Conservation (phyloP, 169 alveolate species). For the Nephromyces sp. region DNA sequence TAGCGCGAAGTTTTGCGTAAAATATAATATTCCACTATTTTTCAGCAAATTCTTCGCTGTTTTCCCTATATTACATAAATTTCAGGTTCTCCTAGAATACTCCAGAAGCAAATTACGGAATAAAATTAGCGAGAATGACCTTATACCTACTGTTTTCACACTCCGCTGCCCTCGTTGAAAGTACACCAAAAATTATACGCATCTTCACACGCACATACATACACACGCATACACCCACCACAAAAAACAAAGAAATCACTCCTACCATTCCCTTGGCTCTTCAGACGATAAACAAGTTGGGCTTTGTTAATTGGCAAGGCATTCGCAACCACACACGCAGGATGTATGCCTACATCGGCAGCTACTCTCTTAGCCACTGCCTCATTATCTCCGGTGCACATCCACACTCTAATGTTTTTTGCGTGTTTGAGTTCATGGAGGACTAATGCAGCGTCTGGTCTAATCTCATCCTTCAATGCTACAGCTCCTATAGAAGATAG, state of each 20-base stretch:
- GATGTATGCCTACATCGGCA: constrained; percentile 6
- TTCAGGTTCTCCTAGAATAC: no score
- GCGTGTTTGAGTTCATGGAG: constrained; percentile 2
- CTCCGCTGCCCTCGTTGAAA: no score
- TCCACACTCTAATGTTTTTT: constrained; percentile 3
- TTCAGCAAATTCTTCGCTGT: no score
- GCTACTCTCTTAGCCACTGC: constrained; percentile 10
- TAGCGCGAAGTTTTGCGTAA: no score
- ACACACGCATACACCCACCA: neutral
- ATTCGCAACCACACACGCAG: constrained; percentile 4
- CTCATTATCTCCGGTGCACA: constrained; percentile 30
- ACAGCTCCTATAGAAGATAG: constrained; percentile 10
- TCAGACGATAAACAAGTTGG: neutral
- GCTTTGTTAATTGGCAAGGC: constrained; percentile 16
- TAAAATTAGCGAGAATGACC: no score
- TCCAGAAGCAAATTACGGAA: no score
- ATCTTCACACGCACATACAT: no score
- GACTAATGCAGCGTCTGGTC: neutral
- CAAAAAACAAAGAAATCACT: neutral
- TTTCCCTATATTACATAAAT: no score
- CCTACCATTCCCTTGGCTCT: neutral
- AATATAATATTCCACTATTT: no score
- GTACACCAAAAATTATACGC: no score
- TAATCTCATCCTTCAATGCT: constrained; percentile 9
- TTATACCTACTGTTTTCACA: no score